phyloP scores from a whole-genome alignment of 2,329 filamentous ascomycete genomes.

The Fusarium marasasianum region DNA sequence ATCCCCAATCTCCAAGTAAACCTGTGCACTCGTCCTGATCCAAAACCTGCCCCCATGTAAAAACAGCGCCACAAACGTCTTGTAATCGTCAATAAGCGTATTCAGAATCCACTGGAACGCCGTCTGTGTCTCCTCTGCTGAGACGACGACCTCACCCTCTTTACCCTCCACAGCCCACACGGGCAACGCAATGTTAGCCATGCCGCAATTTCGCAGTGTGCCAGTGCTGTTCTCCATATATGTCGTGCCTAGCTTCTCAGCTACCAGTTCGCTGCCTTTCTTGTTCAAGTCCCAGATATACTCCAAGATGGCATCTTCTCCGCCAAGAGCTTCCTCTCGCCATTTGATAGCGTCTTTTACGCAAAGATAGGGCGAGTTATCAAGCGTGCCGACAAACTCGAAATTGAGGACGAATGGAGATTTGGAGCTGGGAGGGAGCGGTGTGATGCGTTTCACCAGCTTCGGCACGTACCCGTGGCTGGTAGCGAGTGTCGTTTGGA shows the following conservation, averaged over 20 bases:
- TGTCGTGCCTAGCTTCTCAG: constrained; percentile 72
- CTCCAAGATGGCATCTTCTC: constrained; percentile 73
- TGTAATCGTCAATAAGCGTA: constrained; percentile 65
- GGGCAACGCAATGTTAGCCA: constrained; percentile 80
- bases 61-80: constrained; percentile 76
- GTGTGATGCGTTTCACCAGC: constrained; percentile 45
- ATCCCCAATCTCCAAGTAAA: constrained; percentile 83
- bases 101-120: constrained; percentile 68
- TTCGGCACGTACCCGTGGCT: constrained; percentile 77
- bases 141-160: constrained; percentile 44
- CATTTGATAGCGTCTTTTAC: constrained; percentile 77
- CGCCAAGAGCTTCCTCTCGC: constrained; percentile 73
- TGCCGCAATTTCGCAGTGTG: constrained; percentile 71
- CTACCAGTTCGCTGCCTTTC: constrained; percentile 68
- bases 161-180: constrained; percentile 54
- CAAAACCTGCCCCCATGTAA: constrained; percentile 71
- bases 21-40: constrained; percentile 80
- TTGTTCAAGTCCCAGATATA: constrained; percentile 73
- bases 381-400: constrained; percentile 79
- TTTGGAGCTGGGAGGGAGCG: constrained; percentile 58
- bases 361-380: constrained; percentile 77
- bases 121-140: constrained; percentile 44
- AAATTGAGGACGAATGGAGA: constrained; percentile 75
- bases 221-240: constrained; percentile 73
- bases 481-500: constrained; percentile 80